Percentiles rank a stretch among this genome's conserved stretches.
Evolutionary conservation across 306 rosid species (phyloP).

Genomic region (Potentilla sterilis): DNA sequence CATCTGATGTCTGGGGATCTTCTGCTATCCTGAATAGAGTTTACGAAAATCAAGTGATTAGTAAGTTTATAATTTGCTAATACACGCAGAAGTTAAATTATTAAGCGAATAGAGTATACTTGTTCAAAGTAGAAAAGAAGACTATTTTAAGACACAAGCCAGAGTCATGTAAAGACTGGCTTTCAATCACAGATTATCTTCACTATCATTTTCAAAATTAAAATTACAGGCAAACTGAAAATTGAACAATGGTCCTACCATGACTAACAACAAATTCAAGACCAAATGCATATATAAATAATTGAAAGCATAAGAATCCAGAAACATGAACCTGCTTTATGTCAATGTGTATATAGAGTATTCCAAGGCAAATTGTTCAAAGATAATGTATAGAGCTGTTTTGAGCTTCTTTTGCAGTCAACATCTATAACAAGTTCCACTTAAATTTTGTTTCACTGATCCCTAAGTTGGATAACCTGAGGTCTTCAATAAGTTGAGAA

Average conservation of each 20-base stretch:
- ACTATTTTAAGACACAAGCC: not conserved
- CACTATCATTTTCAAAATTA: too few relatives aligned
- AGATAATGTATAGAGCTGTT: not conserved
- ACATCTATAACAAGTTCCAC: not conserved
- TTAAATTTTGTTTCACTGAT: not conserved
- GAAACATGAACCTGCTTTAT: constrained; percentile 3
- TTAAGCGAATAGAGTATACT: not conserved
- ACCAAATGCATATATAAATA: not conserved
- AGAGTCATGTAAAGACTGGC: not conserved
- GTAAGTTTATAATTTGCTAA: not conserved
- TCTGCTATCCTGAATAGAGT: constrained; percentile 26
- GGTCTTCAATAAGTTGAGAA: not conserved
- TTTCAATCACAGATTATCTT: not conserved
- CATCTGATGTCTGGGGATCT: constrained; percentile 16
- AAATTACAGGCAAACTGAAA: not conserved
- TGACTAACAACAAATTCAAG: not conserved
- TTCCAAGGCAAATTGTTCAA: not conserved
- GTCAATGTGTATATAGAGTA: not conserved
- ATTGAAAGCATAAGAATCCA: not conserved
- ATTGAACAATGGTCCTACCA: not conserved
- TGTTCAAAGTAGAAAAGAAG: not conserved
- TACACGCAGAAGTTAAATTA: not conserved
- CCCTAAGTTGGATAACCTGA: not conserved
- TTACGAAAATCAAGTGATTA: not conserved
- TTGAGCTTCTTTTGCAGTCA: not conserved